Evolutionary conservation across 805 yeast genomes (phyloP).

Genomic region (Sugiyamaella chiloensis): DNA sequence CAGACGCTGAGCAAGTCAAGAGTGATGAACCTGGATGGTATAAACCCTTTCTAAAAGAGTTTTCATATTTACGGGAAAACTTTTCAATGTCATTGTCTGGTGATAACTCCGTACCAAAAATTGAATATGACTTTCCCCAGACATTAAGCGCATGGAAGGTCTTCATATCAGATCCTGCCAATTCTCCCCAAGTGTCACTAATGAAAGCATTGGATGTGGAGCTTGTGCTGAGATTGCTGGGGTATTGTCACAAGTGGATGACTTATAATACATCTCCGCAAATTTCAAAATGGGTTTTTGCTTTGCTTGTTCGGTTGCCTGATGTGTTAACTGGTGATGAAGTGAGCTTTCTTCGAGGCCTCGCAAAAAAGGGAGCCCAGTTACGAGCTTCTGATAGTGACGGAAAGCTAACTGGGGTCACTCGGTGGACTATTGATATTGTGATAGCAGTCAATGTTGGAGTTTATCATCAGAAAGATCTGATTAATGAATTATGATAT

Average conservation of each 20-base stretch:
- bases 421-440: conserved; percentile 2
- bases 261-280: conserved; percentile 31
- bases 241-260: conserved; percentile 45
- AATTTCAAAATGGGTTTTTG: conserved; percentile 41
- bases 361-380: conserved; percentile 35
- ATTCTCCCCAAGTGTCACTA: background rate
- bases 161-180: background rate
- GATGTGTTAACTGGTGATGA: conserved; percentile 38
- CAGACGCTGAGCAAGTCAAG: background rate
- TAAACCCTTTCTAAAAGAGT: background rate
- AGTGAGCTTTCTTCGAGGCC: conserved; percentile 40
- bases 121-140: background rate
- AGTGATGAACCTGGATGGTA: background rate
- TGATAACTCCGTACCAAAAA: background rate
- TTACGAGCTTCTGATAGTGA: conserved; percentile 6
- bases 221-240: conserved; percentile 36
- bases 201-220: conserved; percentile 38
- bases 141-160: background rate
- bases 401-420: conserved; percentile 23
- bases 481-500: background rate
- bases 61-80: background rate
- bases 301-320: conserved; percentile 40
- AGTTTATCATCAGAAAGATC: conserved; percentile 25
- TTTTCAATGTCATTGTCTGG: background rate
- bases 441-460: conserved; percentile 15